Conservation (phyloP, 148 eudicot species). For the Linanthus parryae region DNA sequence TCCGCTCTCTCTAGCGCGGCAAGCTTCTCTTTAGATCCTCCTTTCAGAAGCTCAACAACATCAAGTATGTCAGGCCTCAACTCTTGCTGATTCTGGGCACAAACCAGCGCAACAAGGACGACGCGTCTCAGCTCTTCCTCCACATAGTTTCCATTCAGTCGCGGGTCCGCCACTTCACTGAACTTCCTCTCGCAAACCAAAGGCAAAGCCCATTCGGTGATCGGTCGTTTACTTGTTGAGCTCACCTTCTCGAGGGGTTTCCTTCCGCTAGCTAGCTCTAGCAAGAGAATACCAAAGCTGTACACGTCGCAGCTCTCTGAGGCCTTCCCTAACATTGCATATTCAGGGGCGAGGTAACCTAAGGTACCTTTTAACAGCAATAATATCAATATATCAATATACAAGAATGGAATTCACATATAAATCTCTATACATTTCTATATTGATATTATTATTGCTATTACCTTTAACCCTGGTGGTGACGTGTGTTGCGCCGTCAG, state of each 20-base stretch:
- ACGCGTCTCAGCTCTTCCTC: constrained; percentile 66
- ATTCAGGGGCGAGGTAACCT: constrained; percentile 70
- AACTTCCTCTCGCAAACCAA: constrained; percentile 50
- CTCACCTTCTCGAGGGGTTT: constrained; percentile 61
- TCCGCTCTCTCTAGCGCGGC: constrained; percentile 41
- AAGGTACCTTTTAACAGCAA: too few relatives aligned
- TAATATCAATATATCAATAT: too few relatives aligned
- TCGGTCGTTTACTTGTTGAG: constrained; percentile 31
- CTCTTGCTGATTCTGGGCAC: constrained; percentile 60
- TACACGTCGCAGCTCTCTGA: constrained; percentile 82
- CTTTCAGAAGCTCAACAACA: constrained; percentile 72
- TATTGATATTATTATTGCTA: too few relatives aligned
- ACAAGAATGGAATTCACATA: too few relatives aligned
- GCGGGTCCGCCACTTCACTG: constrained; percentile 62
- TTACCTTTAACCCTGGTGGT: constrained; percentile 45
- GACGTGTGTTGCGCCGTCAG: constrained; percentile 52
- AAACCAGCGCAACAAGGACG: constrained; percentile 44
- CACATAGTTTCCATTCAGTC: constrained; percentile 50
- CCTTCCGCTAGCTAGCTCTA: constrained; percentile 80
- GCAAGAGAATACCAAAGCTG: constrained; percentile 84
- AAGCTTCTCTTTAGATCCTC: constrained; percentile 54
- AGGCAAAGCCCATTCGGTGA: constrained; percentile 78
- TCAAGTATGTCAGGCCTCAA: constrained; percentile 77
- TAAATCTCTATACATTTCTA: too few relatives aligned
- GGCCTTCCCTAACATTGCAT: constrained; percentile 61